Evolutionary conservation across 805 yeast species (phyloP).

Genomic region (Wickerhamomyces canadensis): DNA sequence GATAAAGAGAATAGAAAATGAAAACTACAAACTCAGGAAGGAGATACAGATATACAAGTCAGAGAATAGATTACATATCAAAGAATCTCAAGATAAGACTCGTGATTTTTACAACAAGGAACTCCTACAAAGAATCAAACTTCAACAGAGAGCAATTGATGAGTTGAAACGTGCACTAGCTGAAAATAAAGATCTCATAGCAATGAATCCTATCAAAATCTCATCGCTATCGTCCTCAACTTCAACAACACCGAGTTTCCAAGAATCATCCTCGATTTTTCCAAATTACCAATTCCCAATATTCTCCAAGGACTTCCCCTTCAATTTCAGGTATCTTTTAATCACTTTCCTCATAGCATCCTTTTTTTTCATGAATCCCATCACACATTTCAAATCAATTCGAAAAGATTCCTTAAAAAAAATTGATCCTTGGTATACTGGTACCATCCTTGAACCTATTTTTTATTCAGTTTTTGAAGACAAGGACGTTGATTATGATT

Average conservation of each 20-base stretch:
- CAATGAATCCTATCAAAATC: background rate
- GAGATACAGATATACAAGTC: conserved; percentile 11
- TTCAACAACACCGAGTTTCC: too few species aligned
- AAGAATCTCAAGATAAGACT: conserved; percentile 2
- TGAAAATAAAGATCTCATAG: conserved; percentile 5
- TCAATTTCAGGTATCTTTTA: background rate
- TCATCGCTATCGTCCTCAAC: background rate
- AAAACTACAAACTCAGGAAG: conserved; percentile 2
- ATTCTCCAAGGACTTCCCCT: too few species aligned
- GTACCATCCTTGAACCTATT: conserved; percentile 14
- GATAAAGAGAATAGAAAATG: conserved; percentile 7
- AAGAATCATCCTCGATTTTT: background rate
- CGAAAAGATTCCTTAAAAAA: background rate
- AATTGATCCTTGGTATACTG: conserved; percentile 11
- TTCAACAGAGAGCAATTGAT: conserved; percentile 15
- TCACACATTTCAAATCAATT: background rate
- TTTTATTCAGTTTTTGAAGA: conserved; percentile 11
- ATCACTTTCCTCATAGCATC: background rate
- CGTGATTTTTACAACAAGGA: conserved; percentile 12
- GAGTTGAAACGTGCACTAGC: conserved; percentile 10
- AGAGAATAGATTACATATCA: conserved; percentile 2
- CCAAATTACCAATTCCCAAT: too few species aligned
- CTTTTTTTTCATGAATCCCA: background rate
- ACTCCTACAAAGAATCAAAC: conserved; percentile 13
- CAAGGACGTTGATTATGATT: conserved; percentile 19